These are phyloP conservation scores for Orbilia oligospora DNA, from an alignment of 2,329 filamentous ascomycete genomes.

Conservation along the genomic window DNA sequence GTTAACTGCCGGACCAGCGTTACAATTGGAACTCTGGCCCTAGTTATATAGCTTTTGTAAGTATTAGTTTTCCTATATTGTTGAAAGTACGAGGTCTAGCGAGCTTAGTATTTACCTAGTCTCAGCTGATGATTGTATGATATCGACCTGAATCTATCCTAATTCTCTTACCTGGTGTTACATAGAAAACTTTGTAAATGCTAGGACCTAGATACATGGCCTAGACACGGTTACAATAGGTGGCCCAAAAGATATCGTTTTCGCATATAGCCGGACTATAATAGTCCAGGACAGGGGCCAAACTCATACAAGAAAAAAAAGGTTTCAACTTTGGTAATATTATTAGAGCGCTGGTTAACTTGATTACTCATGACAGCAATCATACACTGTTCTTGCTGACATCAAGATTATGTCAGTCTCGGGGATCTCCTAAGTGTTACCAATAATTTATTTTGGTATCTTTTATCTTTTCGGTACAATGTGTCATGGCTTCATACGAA, in stretches of 20 bases:
- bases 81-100: too few relatives aligned
- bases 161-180: neutral
- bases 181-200: too few relatives aligned
- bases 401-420: neutral
- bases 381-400: neutral
- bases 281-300: neutral
- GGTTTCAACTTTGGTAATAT: neutral
- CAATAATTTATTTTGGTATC: neutral
- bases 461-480: too few relatives aligned
- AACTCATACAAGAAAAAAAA: neutral
- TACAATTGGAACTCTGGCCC: neutral
- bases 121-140: conserved; percentile 8
- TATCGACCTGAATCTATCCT: neutral
- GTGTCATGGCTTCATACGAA: too few relatives aligned
- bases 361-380: conserved; percentile 1
- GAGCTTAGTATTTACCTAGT: too few relatives aligned
- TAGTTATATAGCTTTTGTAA: neutral
- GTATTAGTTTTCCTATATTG: too few relatives aligned
- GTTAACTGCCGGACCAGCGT: neutral
- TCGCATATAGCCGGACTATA: neutral
- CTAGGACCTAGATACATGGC: neutral
- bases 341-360: neutral
- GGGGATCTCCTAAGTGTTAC: neutral
- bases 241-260: neutral
- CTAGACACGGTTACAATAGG: neutral